phyloP scores from a whole-genome alignment of 1,284 basidiomycete genomes.

The Heterobasidion irregulare region DNA sequence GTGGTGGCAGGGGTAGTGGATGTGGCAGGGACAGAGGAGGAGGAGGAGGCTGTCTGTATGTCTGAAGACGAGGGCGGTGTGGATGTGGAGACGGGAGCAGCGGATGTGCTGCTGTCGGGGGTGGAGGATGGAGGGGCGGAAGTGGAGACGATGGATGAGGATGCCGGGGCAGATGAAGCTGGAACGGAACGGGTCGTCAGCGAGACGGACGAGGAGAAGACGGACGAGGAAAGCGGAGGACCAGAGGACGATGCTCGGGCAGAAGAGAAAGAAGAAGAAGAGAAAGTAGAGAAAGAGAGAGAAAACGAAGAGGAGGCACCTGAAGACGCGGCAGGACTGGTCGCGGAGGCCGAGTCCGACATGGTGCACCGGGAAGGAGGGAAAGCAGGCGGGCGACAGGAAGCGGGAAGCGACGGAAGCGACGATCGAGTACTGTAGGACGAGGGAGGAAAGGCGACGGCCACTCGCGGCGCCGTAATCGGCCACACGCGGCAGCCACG shows the following conservation, averaged over 20 bases:
- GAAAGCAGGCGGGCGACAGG: no score
- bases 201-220: neutral
- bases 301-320: constrained; percentile 6
- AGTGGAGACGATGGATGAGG: neutral
- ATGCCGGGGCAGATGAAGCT: neutral
- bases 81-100: neutral
- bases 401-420: no score
- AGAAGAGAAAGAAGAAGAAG: neutral
- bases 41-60: neutral
- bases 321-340: neutral
- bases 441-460: no score
- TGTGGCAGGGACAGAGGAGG: neutral
- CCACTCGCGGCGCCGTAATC: no score
- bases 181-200: neutral
- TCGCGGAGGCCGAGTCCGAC: neutral
- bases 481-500: no score
- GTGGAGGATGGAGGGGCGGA: neutral
- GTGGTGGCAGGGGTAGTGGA: neutral
- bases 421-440: no score
- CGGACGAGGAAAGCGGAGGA: neutral
- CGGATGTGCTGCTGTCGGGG: neutral
- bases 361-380: no score
- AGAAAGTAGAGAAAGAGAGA: neutral
- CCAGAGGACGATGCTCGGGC: neutral
- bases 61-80: neutral